Percentiles rank a stretch among this genome's conserved stretches.
Evolutionary conservation across 2,329 filamentous ascomycete species (phyloP).

Genomic region (Cladosporium sp.): DNA sequence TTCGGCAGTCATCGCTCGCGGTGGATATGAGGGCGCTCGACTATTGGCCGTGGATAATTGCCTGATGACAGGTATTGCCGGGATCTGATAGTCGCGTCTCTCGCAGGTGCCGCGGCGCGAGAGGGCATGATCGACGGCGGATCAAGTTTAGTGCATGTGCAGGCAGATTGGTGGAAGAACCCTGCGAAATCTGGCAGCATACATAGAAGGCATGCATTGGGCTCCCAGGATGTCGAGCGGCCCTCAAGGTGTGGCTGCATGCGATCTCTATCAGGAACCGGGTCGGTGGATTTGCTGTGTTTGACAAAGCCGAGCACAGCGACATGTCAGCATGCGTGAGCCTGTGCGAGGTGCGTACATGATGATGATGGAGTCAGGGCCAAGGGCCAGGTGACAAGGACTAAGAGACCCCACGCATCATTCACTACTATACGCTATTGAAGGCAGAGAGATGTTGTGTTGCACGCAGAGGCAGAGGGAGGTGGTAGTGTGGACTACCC

Average conservation of each 20-base stretch:
- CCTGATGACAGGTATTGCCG: background rate
- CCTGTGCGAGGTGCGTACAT: slow-evolving; percentile 1
- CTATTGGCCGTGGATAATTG: slow-evolving; percentile 3
- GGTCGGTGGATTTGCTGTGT: slow-evolving; percentile 22
- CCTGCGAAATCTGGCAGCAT: slow-evolving; percentile 6
- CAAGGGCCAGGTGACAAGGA: slow-evolving; percentile 5
- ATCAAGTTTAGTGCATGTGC: slow-evolving; percentile 7
- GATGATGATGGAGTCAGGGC: background rate
- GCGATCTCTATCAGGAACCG: slow-evolving; percentile 20
- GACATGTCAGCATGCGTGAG: slow-evolving; percentile 27
- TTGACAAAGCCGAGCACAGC: slow-evolving; percentile 19
- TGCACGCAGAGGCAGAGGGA: slow-evolving; percentile 1
- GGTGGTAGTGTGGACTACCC: background rate
- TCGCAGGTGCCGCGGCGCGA: background rate
- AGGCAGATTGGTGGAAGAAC: slow-evolving; percentile 10
- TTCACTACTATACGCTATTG: background rate
- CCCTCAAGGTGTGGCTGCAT: slow-evolving; percentile 30
- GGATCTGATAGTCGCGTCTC: too few species aligned
- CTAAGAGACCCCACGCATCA: background rate
- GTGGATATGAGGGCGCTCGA: background rate
- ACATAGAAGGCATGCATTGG: slow-evolving; percentile 12
- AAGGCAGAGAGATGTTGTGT: background rate
- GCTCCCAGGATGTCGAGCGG: slow-evolving; percentile 19
- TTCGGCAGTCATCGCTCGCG: too few species aligned
- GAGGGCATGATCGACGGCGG: slow-evolving; percentile 7